phyloP scores from a whole-genome alignment of 2,329 filamentous ascomycete species.

The Trichoderma pleuroti region DNA sequence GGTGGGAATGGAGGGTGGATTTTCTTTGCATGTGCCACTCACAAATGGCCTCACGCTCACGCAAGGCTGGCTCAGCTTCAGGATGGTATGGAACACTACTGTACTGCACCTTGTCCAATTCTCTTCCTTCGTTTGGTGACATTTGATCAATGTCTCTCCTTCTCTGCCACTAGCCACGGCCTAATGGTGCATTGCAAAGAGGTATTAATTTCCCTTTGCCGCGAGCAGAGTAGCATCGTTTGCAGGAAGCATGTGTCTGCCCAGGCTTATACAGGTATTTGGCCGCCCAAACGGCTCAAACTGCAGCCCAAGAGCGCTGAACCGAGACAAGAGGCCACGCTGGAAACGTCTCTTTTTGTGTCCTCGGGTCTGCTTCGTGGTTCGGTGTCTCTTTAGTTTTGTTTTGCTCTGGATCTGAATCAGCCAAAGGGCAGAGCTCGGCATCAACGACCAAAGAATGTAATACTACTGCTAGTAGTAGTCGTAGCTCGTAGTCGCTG shows the following conservation, averaged over 20 bases:
- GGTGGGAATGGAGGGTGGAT: background rate
- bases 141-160: background rate
- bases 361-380: background rate
- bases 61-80: background rate
- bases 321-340: background rate
- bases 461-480: background rate
- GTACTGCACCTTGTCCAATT: background rate
- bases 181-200: background rate
- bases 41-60: background rate
- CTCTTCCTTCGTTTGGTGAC: background rate
- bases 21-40: constrained; percentile 9
- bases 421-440: background rate
- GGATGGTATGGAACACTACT: background rate
- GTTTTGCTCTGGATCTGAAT: background rate
- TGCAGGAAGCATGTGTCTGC: background rate
- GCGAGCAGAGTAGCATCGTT: constrained; percentile 1
- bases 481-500: background rate
- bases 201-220: constrained; percentile 9
- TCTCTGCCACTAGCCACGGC: background rate
- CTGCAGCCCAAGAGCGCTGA: constrained; percentile 7
- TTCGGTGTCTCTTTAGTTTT: background rate
- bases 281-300: background rate
- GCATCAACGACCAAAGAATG: background rate
- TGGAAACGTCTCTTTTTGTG: background rate
- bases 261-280: too few relatives aligned